Evolutionary conservation across 768 basidiomycete species (phyloP), one percentile per base, ranked within the genome.

Genomic region (Xerocomus spinulosus): DNA sequence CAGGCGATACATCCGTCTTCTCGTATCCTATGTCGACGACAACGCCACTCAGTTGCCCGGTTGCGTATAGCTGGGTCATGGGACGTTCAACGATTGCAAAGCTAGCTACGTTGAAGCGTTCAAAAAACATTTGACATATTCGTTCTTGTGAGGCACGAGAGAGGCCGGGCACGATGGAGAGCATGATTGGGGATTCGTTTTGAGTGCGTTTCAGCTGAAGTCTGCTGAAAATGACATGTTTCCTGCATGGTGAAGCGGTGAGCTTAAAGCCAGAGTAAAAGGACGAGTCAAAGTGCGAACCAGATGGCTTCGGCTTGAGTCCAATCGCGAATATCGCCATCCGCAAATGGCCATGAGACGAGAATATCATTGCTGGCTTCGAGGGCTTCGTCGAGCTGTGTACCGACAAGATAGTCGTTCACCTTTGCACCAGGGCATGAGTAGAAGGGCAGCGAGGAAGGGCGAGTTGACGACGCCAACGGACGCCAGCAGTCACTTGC

Each of bases 31-130:
- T 79, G 67, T 95, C 93, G 49, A 96, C 74, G 33, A 92, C 80
- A 41, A 95, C 68, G 39, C 91, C 90, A 46, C 69, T 80, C 49
- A 88, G 73, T 46, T 74, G 74, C 54, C 83, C 85, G 14, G 79
- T 79, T 18, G 91, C 81, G 66, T 89, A 94, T 36, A 94, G 70
- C 55, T 92, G 88, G 9, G 88, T 80, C 66, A 92, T 78, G 18
- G 92, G 85, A 1, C 91, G 87, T 48, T 93, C 86, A 42, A 92
- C 72, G 55, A 93, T 74, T 46, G 79, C 78, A 54, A 94, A 80
- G 14, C 83, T 88, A 9, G 93, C 85, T 23, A 87, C 85, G 61
- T 93, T 92, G 78, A 94, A 89, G 21, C 88, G 85, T 62, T 95
- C 92, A 58, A 96, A 96, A 69, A 94, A 90, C 32, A 89, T 75